Conservation (phyloP, 140 eudicot genomes). For the Bidens hawaiensis region DNA sequence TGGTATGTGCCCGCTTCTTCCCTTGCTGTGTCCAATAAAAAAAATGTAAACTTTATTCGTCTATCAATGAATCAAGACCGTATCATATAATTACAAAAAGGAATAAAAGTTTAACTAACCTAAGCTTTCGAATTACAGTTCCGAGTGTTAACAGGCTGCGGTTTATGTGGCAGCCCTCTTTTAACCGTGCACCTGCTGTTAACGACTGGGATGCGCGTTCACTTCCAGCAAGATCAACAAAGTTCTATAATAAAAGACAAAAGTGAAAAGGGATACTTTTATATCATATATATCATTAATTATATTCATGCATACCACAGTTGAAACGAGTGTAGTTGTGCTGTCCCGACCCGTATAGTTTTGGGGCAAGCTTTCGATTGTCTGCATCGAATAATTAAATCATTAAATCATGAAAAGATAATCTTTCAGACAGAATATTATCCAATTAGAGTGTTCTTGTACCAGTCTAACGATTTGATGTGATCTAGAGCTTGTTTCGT, state of each 20-base stretch:
- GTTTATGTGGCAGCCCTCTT: constrained; percentile 92
- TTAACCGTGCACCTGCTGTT: constrained; percentile 87
- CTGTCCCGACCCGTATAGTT: constrained; percentile 70
- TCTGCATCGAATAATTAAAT: constrained; percentile 45
- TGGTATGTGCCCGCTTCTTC: constrained; percentile 80
- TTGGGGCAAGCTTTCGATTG: constrained; percentile 79
- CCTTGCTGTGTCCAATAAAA: constrained; percentile 56
- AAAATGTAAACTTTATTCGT: neutral
- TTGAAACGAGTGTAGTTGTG: constrained; percentile 67
- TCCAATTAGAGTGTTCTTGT: neutral
- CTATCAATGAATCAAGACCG: neutral
- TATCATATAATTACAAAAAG: neutral
- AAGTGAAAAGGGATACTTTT: constrained; percentile 1
- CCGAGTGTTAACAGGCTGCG: constrained; percentile 90
- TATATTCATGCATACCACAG: constrained; percentile 62
- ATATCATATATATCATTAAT: neutral
- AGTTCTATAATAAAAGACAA: constrained; percentile 48
- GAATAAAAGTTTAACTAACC: constrained; percentile 35
- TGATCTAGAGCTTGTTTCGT: constrained; percentile 93
- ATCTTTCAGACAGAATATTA: neutral
- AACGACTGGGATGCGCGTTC: constrained; percentile 96
- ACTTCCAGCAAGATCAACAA: constrained; percentile 98
- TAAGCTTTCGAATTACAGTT: constrained; percentile 90
- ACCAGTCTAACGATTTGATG: constrained; percentile 98
- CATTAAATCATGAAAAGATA: neutral